A percentile compares a stretch with the other conserved stretches of the same genome.
Evolutionary conservation across 192 early-diverging fungal species (phyloP).

Genomic region (Coemansia sp.): DNA sequence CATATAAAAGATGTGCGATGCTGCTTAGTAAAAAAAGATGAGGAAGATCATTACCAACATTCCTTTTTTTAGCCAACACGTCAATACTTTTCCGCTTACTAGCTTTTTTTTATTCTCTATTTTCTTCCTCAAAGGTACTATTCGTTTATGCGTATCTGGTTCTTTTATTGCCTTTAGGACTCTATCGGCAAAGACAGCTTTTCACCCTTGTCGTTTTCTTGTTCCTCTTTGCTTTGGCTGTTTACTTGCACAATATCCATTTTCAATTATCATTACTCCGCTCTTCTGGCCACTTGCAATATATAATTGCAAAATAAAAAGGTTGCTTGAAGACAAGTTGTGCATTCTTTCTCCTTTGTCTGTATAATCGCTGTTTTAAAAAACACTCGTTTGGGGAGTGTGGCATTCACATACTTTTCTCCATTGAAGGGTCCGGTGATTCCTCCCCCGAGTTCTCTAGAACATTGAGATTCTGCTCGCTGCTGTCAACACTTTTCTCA

Average conservation of each 20-base stretch:
- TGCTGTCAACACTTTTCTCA: slow-evolving; percentile 5
- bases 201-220: neutral
- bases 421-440: neutral
- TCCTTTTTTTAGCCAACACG: neutral
- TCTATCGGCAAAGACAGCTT: neutral
- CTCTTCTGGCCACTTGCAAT: neutral
- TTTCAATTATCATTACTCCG: neutral
- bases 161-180: neutral
- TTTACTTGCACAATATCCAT: neutral
- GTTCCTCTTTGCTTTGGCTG: neutral
- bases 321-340: slow-evolving; percentile 2
- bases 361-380: neutral
- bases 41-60: neutral
- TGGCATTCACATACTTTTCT: neutral
- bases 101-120: neutral
- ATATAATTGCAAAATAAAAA: neutral
- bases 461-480: neutral
- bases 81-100: neutral
- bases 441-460: neutral
- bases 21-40: neutral
- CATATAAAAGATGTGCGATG: slow-evolving; percentile 5
- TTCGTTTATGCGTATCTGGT: neutral
- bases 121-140: neutral
- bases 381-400: neutral
- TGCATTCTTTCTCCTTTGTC: neutral